These are phyloP conservation scores for Ceratonia siliqua DNA, from an alignment of 306 rosid species.

Conservation along the genomic window DNA sequence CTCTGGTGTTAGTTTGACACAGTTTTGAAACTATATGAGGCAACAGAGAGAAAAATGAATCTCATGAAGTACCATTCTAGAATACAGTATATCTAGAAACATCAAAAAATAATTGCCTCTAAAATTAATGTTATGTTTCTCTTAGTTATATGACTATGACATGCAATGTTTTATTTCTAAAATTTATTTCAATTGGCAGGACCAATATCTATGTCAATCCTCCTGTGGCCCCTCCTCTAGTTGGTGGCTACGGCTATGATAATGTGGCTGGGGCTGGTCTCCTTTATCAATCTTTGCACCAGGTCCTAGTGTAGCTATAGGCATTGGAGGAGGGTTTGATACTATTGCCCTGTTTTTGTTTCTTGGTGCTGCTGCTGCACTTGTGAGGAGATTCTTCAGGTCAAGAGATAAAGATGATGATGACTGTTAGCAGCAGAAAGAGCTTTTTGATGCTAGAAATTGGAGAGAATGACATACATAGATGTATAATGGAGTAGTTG, in stretches of 20 bases:
- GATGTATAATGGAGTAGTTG: background rate
- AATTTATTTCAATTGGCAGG: conserved; percentile 57
- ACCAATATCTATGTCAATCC: conserved; percentile 87
- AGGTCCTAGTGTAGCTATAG: conserved; percentile 78
- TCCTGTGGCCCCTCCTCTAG: conserved; percentile 82
- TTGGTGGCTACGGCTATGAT: conserved; percentile 87
- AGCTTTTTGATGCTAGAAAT: too few relatives aligned
- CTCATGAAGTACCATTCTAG: too few relatives aligned
- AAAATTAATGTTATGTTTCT: too few relatives aligned
- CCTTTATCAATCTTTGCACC: conserved; percentile 96
- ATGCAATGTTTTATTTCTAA: too few relatives aligned
- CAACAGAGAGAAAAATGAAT: too few relatives aligned
- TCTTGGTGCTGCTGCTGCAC: conserved; percentile 83
- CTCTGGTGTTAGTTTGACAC: too few relatives aligned
- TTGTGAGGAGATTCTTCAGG: conserved; percentile 64
- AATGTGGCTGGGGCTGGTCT: conserved; percentile 95
- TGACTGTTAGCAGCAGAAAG: too few relatives aligned
- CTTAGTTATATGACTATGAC: too few relatives aligned
- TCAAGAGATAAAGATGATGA: conserved; percentile 65
- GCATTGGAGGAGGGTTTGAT: conserved; percentile 89
- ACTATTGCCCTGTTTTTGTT: conserved; percentile 56
- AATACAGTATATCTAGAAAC: too few relatives aligned
- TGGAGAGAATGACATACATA: too few relatives aligned
- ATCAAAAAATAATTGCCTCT: too few relatives aligned
- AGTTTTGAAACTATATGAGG: too few relatives aligned